Evolutionary conservation across 176 grass and related monocot genomes (phyloP), one percentile per base, ranked within the genome.

Genomic region (Calamus simplicifolius): DNA sequence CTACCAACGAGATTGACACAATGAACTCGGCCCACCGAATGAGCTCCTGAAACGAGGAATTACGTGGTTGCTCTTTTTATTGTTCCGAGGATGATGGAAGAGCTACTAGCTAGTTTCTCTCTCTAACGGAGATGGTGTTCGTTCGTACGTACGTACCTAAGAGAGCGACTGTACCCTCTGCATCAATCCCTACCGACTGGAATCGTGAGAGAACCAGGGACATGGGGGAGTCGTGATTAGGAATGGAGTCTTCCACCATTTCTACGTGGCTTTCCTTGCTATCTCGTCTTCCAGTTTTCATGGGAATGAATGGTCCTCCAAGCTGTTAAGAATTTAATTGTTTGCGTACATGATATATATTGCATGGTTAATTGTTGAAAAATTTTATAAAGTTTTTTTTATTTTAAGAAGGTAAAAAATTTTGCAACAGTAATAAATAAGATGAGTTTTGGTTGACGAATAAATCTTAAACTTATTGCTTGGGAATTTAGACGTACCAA

Each of bases 21-120:
- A 75, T 82, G 84, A 0, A 82, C 79, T 53, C 75, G 84, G 4
- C 79, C 79, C 0, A 87, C 84, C 3, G 79, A 87, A 68, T 87
- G 79, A 28, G 75, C 79, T 23, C 65, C 65, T 68, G 65, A 31
- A 26, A 59, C 13, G 19, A 55, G 5, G 26, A 55, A 18, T n/a
- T n/a, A n/a, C 18, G 30, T 5, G 17, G 35, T 8, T 23, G 21
- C 21, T 23, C 21, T 3, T 43, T 43, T 43, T 43, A 43, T 12
- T 13, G 35, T 43, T 43, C 35, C 3, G 35, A 43, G 35, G 35
- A 13, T 13, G 35, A 13, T 13, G 10, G 35, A 13, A 6, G 10
- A 43, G 12, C 12, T 43, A 10, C 7, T 43, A 12, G 35, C 12
- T n/a, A n/a, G n/a, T n/a, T n/a, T n/a, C n/a, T n/a, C n/a, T 43